Conservation (phyloP, 1,284 basidiomycete genomes). For the Sporisorium scitamineum region DNA sequence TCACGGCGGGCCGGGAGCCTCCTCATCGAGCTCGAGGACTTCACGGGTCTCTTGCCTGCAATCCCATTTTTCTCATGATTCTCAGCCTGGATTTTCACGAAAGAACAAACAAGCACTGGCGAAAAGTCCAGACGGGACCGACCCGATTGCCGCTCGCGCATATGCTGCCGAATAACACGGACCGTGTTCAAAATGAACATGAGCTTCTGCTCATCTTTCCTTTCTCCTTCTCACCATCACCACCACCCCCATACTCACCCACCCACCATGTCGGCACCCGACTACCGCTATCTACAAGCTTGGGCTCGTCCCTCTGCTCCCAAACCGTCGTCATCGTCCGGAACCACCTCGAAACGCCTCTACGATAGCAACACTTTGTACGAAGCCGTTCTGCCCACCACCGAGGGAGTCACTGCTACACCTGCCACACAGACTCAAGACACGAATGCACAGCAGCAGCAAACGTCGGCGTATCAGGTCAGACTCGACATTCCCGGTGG, state of each 20-base stretch:
- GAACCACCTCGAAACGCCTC: slow-evolving; percentile 12
- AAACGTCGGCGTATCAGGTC: slow-evolving; percentile 46
- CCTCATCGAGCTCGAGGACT: too few species aligned
- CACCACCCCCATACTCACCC: neutral
- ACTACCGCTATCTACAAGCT: slow-evolving; percentile 56
- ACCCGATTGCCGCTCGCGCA: neutral
- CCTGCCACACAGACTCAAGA: slow-evolving; percentile 9
- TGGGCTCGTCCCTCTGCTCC: slow-evolving; percentile 49
- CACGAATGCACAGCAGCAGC: slow-evolving; percentile 17
- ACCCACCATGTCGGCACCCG: slow-evolving; percentile 35
- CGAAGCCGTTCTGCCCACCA: slow-evolving; percentile 42
- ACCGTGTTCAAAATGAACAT: neutral
- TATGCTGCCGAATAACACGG: slow-evolving; percentile 1
- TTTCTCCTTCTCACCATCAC: neutral
- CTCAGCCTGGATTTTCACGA: too few species aligned
- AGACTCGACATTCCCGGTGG: slow-evolving; percentile 65
- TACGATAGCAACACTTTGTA: slow-evolving; percentile 26
- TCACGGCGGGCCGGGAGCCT: too few species aligned
- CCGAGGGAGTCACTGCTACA: slow-evolving; percentile 22
- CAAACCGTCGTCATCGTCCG: slow-evolving; percentile 8
- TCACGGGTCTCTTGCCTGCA: too few species aligned
- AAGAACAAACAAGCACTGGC: too few species aligned
- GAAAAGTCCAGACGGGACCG: too few species aligned
- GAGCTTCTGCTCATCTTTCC: neutral
- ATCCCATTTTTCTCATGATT: too few species aligned